Evolutionary conservation across 345 rosid genomes (phyloP).

Genomic region (Trapa incisa): DNA sequence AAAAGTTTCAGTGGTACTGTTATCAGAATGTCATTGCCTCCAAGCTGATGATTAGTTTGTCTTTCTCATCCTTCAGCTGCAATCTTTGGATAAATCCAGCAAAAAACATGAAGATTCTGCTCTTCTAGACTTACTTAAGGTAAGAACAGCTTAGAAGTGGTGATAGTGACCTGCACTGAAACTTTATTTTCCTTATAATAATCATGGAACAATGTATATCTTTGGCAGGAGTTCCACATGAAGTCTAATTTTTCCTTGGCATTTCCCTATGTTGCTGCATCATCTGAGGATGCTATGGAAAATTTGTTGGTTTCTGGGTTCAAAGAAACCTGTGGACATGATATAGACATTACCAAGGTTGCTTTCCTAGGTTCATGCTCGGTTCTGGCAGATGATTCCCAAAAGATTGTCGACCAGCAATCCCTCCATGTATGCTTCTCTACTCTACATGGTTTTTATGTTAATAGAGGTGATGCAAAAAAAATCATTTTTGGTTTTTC

Average conservation of each 20-base stretch:
- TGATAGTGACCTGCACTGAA: not conserved
- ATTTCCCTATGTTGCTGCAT: conserved; percentile 67
- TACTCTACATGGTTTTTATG: not conserved
- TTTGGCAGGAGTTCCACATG: conserved; percentile 45
- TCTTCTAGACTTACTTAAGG: conserved; percentile 67
- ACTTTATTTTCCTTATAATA: not conserved
- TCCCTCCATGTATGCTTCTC: conserved; percentile 45
- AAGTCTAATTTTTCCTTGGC: conserved; percentile 83
- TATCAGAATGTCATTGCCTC: not conserved
- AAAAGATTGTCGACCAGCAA: conserved; percentile 46
- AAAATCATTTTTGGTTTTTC: not conserved
- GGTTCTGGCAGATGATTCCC: conserved; percentile 42
- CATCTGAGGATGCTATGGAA: conserved; percentile 73
- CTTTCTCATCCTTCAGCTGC: conserved; percentile 35
- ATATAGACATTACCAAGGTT: conserved; percentile 34
- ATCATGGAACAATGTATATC: conserved; percentile 10
- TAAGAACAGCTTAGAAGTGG: conserved; percentile 8
- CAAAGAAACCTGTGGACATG: conserved; percentile 47
- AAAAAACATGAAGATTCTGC: conserved; percentile 37
- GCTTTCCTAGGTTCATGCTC: conserved; percentile 69
- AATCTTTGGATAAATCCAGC: conserved; percentile 54
- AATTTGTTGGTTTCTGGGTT: conserved; percentile 56
- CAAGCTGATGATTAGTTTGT: conserved; percentile 8
- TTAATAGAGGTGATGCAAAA: not conserved
- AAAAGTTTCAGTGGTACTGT: not conserved